A percentile compares a stretch with the other conserved stretches of the same genome.
These are phyloP conservation scores for Cyclotella baltica DNA, from an alignment of 108 stramenopile species.

Conservation along the genomic window DNA sequence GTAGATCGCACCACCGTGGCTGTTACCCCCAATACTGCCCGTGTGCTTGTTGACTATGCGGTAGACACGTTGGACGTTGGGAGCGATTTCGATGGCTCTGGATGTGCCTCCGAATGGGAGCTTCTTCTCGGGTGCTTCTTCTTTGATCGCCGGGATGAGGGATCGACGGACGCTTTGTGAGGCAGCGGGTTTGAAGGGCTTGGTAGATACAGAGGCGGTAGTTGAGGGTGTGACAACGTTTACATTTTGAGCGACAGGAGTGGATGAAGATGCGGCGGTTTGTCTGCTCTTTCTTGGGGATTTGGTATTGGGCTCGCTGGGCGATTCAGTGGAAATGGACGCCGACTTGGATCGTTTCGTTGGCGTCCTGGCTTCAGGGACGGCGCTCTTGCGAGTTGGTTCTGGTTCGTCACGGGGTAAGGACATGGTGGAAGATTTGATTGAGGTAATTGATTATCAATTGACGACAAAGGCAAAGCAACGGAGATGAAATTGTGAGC, in stretches of 20 bases:
- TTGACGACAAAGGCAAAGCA: neutral
- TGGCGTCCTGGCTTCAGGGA: neutral
- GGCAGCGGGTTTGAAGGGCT: neutral
- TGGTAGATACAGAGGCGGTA: neutral
- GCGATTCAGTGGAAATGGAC: neutral
- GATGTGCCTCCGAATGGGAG: slow-evolving; percentile 22
- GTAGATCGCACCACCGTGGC: slow-evolving; percentile 91
- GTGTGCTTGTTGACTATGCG: slow-evolving; percentile 77
- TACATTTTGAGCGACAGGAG: neutral
- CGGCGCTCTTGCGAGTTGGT: neutral
- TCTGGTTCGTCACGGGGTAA: neutral
- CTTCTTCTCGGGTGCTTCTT: slow-evolving; percentile 7
- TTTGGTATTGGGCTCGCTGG: neutral
- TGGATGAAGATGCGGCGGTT: neutral
- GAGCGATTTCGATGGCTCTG: slow-evolving; percentile 38
- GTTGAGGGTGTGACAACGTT: slow-evolving; percentile 3
- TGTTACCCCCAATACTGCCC: slow-evolving; percentile 93
- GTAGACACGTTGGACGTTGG: slow-evolving; percentile 66
- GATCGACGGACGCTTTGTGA: neutral
- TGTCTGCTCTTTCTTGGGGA: neutral
- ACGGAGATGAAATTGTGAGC: neutral
- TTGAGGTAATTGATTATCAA: neutral
- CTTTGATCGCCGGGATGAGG: neutral
- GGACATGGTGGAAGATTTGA: neutral
- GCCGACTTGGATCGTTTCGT: slow-evolving; percentile 1